Conservation (phyloP, 495 filamentous ascomycete species). For the Neurospora cerealis region DNA sequence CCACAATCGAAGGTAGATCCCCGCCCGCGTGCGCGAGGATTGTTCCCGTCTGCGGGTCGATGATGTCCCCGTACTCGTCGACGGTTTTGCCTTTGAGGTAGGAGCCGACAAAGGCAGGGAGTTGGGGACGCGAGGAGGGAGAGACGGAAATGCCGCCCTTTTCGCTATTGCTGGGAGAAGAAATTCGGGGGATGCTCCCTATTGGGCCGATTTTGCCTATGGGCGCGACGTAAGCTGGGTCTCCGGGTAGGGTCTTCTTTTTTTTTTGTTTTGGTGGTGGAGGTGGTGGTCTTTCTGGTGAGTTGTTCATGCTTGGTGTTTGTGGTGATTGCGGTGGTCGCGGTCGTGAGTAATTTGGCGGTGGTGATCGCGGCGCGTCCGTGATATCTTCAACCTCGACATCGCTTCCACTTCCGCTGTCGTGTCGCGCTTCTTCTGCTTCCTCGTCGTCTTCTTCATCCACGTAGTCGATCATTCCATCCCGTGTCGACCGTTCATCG, state of each 20-base stretch:
- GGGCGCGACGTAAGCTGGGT: slow-evolving; percentile 22
- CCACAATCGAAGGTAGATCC: slow-evolving; percentile 38
- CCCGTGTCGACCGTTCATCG: neutral
- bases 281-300: neutral
- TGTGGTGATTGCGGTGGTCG: neutral
- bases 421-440: neutral
- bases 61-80: slow-evolving; percentile 63
- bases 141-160: slow-evolving; percentile 9
- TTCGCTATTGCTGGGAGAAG: neutral
- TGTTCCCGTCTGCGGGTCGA: slow-evolving; percentile 45
- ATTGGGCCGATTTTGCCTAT: slow-evolving; percentile 19
- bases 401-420: neutral
- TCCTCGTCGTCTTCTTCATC: neutral
- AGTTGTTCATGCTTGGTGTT: neutral
- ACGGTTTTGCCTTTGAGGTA: slow-evolving; percentile 62
- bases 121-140: slow-evolving; percentile 10
- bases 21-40: slow-evolving; percentile 36
- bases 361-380: neutral
- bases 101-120: slow-evolving; percentile 33
- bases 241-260: slow-evolving; percentile 3
- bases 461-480: neutral
- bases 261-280: neutral
- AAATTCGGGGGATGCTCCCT: slow-evolving; percentile 8
- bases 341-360: neutral
- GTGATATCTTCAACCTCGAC: neutral